These are phyloP conservation scores for Astrothelium macrocarpum DNA, from an alignment of 495 filamentous ascomycete species.

Conservation along the genomic window DNA sequence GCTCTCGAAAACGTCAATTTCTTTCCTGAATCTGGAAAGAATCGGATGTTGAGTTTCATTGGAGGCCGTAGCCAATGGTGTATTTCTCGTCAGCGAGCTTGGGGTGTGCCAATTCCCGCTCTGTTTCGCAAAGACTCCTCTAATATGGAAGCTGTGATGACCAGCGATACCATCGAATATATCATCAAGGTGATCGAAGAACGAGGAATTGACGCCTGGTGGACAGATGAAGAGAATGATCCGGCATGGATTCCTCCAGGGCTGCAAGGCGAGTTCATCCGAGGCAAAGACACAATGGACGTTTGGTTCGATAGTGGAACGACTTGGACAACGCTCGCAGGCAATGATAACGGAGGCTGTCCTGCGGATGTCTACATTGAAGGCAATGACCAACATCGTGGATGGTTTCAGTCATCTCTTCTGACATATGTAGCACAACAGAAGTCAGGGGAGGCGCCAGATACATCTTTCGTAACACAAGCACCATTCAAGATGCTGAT, in stretches of 20 bases:
- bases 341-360: not conserved
- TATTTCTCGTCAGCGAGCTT: slow-evolving; percentile 92
- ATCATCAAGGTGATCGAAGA: slow-evolving; percentile 70
- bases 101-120: slow-evolving; percentile 93
- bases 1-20: slow-evolving; percentile 66
- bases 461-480: slow-evolving; percentile 27
- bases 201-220: slow-evolving; percentile 85
- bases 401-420: slow-evolving; percentile 99
- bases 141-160: slow-evolving; percentile 56
- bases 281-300: slow-evolving; percentile 97
- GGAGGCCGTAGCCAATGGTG: slow-evolving; percentile 91
- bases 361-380: slow-evolving; percentile 82
- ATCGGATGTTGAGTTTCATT: slow-evolving; percentile 72
- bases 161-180: slow-evolving; percentile 68
- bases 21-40: slow-evolving; percentile 60
- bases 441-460: slow-evolving; percentile 19
- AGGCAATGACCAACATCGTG: slow-evolving; percentile 89
- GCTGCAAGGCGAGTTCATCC: slow-evolving; percentile 46
- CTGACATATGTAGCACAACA: slow-evolving; percentile 68
- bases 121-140: slow-evolving; percentile 57
- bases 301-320: slow-evolving; percentile 99
- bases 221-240: slow-evolving; percentile 68
- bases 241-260: slow-evolving; percentile 59
- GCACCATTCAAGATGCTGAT: slow-evolving; percentile 78
- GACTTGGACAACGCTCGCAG: slow-evolving; percentile 63